Evolutionary conservation across 2,329 filamentous ascomycete species (phyloP).

Genomic region (Rosellinia necatrix): DNA sequence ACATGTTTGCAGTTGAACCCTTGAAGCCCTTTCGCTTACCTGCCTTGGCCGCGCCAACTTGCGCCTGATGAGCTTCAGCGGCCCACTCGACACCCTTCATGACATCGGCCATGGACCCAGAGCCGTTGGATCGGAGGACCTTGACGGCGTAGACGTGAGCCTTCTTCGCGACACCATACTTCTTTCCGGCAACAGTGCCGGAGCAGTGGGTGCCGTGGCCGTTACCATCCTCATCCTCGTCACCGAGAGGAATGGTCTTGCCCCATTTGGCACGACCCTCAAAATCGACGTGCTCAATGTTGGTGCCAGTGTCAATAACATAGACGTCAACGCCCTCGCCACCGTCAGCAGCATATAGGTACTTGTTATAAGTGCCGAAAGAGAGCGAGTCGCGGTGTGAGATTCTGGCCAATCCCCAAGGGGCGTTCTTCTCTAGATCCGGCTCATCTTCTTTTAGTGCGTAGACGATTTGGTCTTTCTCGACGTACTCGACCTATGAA

Average conservation of each 20-base stretch:
- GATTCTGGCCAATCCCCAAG: slow-evolving; percentile 98
- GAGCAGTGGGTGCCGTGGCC: slow-evolving; percentile 99
- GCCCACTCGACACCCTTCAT: slow-evolving; percentile 98
- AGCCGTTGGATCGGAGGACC: slow-evolving; percentile 96
- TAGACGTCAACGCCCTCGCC: slow-evolving; percentile 99
- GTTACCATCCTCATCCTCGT: slow-evolving; percentile 91
- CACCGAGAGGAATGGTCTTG: slow-evolving; percentile 87
- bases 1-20: slow-evolving; percentile 99
- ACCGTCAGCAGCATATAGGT: slow-evolving; percentile 85
- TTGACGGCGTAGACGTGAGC: slow-evolving; percentile 96
- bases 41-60: slow-evolving; percentile 77
- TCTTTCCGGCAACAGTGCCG: slow-evolving; percentile 95
- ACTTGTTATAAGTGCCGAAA: slow-evolving; percentile 97
- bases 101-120: slow-evolving; percentile 97
- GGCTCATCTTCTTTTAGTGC: slow-evolving; percentile 63
- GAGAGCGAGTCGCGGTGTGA: slow-evolving; percentile 87
- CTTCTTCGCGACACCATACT: slow-evolving; percentile 99
- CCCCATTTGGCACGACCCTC: slow-evolving; percentile 96
- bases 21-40: slow-evolving; percentile 97
- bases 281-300: slow-evolving; percentile 92
- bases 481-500: slow-evolving; percentile 88
- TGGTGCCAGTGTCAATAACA: slow-evolving; percentile 97
- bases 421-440: slow-evolving; percentile 81
- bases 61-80: slow-evolving; percentile 75
- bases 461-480: slow-evolving; percentile 91